A percentile compares a stretch with the other conserved stretches of the same genome.
Evolutionary conservation across 768 basidiomycete species (phyloP).

Genomic region (Lactifluus piperatus): DNA sequence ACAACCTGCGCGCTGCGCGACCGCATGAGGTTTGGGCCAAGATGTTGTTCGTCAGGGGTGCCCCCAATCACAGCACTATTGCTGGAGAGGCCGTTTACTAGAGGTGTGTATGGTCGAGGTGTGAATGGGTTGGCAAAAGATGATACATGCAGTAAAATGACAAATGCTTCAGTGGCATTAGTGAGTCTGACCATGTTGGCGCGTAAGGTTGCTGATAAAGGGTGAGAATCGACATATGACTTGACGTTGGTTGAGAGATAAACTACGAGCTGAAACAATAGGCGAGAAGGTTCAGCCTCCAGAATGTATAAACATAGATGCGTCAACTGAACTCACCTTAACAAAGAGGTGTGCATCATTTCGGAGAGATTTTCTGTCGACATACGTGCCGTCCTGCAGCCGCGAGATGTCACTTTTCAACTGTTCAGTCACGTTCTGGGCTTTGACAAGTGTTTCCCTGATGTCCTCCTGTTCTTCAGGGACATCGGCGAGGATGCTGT

Average conservation of each 20-base stretch:
- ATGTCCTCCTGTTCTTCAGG: conserved; percentile 36
- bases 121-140: conserved; percentile 59
- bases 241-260: conserved; percentile 69
- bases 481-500: conserved; percentile 51
- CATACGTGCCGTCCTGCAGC: conserved; percentile 46
- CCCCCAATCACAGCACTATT: conserved; percentile 4
- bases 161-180: conserved; percentile 79
- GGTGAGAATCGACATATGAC: conserved; percentile 43
- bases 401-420: conserved; percentile 50
- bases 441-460: conserved; percentile 47
- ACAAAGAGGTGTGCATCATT: conserved; percentile 76
- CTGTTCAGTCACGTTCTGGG: conserved; percentile 54
- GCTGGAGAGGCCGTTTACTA: conserved; percentile 12
- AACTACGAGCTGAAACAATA: conserved; percentile 51
- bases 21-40: conserved; percentile 9
- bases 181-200: conserved; percentile 68
- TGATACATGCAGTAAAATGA: conserved; percentile 79
- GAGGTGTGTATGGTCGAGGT: conserved; percentile 51
- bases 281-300: neutral
- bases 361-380: conserved; percentile 54
- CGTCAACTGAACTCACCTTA: conserved; percentile 44
- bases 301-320: neutral
- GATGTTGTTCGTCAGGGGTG: conserved; percentile 9
- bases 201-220: conserved; percentile 54
- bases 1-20: conserved; percentile 13